A percentile compares a stretch with the other conserved stretches of the same genome.
phyloP scores from a whole-genome alignment of 495 filamentous ascomycete species.

The Penicillium longicatenatum region DNA sequence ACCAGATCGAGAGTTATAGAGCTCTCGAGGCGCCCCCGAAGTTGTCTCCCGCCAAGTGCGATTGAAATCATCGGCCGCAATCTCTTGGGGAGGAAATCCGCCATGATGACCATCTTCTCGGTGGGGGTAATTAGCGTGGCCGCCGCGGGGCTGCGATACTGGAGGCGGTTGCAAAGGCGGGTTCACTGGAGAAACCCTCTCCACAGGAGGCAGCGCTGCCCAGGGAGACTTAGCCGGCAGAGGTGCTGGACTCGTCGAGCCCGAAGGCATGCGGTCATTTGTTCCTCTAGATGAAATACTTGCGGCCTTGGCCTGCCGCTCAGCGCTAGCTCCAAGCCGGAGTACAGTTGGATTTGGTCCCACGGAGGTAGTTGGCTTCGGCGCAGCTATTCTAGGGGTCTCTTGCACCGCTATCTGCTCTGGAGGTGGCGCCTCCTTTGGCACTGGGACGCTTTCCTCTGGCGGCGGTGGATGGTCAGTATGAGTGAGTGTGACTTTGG shows the following conservation, averaged over 20 bases:
- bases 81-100: conserved; percentile 69
- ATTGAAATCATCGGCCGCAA: conserved; percentile 93
- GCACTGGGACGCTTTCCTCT: conserved; percentile 24
- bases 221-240: conserved; percentile 85
- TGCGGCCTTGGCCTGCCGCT: conserved; percentile 52
- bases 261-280: conserved; percentile 72
- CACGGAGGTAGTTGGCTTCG: conserved; percentile 51
- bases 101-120: conserved; percentile 30
- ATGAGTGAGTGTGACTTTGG: conserved; percentile 80
- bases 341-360: conserved; percentile 58
- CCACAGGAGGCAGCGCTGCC: conserved; percentile 82
- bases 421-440: conserved; percentile 26
- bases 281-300: conserved; percentile 66
- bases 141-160: conserved; percentile 26
- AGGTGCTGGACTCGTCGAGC: conserved; percentile 76
- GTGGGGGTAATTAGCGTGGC: conserved; percentile 35
- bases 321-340: conserved; percentile 51
- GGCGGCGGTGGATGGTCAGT: conserved; percentile 31
- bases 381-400: conserved; percentile 31
- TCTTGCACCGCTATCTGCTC: conserved; percentile 32
- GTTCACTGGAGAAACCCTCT: conserved; percentile 71
- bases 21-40: conserved; percentile 65
- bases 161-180: conserved; percentile 42
- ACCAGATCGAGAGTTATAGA: conserved; percentile 93
- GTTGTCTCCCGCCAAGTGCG: conserved; percentile 77